These are phyloP conservation scores for Pseudomonodictys pantanalensis DNA, from an alignment of 495 filamentous ascomycete species.

Conservation along the genomic window DNA sequence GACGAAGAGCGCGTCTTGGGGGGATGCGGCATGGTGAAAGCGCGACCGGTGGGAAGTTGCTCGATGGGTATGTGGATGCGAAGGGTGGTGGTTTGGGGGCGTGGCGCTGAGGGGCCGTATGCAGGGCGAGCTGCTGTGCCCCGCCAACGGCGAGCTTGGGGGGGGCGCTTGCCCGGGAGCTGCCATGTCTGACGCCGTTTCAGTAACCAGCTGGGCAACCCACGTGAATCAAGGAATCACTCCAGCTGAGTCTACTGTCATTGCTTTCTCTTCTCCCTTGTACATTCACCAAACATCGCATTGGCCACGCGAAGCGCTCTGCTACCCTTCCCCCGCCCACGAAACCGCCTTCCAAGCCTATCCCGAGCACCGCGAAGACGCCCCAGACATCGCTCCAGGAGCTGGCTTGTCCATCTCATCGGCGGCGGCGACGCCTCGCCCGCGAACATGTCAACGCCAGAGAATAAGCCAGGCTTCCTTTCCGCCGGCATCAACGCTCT, in stretches of 20 bases:
- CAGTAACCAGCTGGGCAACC: too few species aligned
- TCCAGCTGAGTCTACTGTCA: too few species aligned
- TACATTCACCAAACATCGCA: background rate
- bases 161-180: too few species aligned
- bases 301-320: background rate
- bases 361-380: background rate
- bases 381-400: background rate
- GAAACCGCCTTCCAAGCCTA: background rate
- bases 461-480: slow-evolving; percentile 37
- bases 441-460: slow-evolving; percentile 35
- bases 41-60: too few species aligned
- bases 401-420: background rate
- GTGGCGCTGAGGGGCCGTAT: too few species aligned
- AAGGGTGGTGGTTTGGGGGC: too few species aligned
- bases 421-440: background rate
- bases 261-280: background rate
- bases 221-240: too few species aligned
- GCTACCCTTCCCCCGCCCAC: background rate
- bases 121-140: too few species aligned
- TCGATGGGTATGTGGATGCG: too few species aligned
- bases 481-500: slow-evolving; percentile 36
- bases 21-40: background rate
- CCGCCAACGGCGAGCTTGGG: too few species aligned
- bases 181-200: too few species aligned
- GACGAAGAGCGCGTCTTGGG: background rate